Percentiles rank a stretch among this genome's conserved stretches.
phyloP scores from a whole-genome alignment of 2,329 filamentous ascomycete species.

The Teratosphaeria pseudoeucalypti region DNA sequence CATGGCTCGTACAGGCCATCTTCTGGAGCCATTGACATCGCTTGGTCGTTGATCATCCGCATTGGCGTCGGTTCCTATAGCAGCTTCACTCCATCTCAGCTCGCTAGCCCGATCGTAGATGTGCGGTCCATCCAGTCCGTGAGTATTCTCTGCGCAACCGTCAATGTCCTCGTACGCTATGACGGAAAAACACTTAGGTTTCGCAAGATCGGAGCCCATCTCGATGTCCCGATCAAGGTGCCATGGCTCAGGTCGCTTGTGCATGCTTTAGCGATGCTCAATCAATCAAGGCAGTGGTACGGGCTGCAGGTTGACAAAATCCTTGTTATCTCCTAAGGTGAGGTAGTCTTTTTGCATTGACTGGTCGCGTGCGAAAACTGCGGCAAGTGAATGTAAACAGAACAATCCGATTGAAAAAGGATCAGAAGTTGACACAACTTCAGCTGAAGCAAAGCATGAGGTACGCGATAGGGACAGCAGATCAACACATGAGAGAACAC shows the following conservation, averaged over 20 bases:
- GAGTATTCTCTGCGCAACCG: not conserved
- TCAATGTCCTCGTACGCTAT: not conserved
- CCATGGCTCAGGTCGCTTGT: not conserved
- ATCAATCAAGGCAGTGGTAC: not conserved
- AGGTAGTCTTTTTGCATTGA: not conserved
- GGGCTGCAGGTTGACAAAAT: too few relatives aligned
- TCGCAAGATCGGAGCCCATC: not conserved
- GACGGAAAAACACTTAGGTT: too few relatives aligned
- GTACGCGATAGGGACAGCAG: not conserved
- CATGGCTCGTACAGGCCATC: not conserved
- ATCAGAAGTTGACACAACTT: not conserved
- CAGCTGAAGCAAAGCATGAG: not conserved
- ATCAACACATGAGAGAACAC: not conserved
- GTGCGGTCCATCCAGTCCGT: not conserved
- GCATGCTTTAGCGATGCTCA: not conserved
- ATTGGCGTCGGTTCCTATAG: not conserved
- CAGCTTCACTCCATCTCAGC: not conserved
- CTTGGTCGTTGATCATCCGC: not conserved
- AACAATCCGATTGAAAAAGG: not conserved
- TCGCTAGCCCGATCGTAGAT: not conserved
- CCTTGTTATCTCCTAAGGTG: not conserved
- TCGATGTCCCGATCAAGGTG: not conserved
- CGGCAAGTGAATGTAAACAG: not conserved
- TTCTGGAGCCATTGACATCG: not conserved
- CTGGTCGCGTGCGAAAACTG: not conserved